Evolutionary conservation across 192 early-diverging fungal species (phyloP).

Genomic region (Coemansia sp.): DNA sequence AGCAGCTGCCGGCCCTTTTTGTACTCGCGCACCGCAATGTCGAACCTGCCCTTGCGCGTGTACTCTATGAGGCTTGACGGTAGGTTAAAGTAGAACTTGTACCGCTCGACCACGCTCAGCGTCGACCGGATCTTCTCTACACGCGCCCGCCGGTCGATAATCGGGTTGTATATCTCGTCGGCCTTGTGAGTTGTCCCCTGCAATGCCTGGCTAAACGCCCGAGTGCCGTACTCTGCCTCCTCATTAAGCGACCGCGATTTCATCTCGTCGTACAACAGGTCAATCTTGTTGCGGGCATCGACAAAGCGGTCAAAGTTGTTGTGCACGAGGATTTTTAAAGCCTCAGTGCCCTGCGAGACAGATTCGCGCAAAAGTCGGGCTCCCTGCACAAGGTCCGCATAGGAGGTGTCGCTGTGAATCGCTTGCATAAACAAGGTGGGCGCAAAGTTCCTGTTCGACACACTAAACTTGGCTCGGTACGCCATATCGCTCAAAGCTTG

Average conservation of each 20-base stretch:
- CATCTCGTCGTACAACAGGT: conserved; percentile 93
- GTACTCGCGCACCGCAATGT: conserved; percentile 91
- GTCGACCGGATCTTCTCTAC: conserved; percentile 91
- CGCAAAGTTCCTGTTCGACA: conserved; percentile 59
- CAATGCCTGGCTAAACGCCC: conserved; percentile 64
- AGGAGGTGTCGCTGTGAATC: conserved; percentile 84
- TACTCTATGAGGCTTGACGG: conserved; percentile 83
- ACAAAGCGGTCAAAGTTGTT: conserved; percentile 98
- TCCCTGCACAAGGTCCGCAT: conserved; percentile 77
- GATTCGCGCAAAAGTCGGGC: conserved; percentile 67
- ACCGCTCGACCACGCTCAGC: conserved; percentile 87
- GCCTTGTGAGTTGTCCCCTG: conserved; percentile 69
- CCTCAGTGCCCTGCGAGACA: conserved; percentile 81
- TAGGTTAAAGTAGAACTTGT: conserved; percentile 97
- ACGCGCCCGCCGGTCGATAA: conserved; percentile 79
- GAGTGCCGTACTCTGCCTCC: conserved; percentile 77
- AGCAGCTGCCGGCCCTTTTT: conserved; percentile 90
- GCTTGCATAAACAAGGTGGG: conserved; percentile 75
- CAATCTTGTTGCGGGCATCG: conserved; percentile 91
- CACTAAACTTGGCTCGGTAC: conserved; percentile 50
- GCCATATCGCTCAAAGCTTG: conserved; percentile 40
- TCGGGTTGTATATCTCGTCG: conserved; percentile 79
- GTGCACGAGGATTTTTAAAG: conserved; percentile 85
- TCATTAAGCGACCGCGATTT: conserved; percentile 78
- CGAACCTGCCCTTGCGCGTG: conserved; percentile 83